These are phyloP conservation scores for Citrullus mucosospermus DNA, from an alignment of 306 rosid genomes.

Conservation along the genomic window DNA sequence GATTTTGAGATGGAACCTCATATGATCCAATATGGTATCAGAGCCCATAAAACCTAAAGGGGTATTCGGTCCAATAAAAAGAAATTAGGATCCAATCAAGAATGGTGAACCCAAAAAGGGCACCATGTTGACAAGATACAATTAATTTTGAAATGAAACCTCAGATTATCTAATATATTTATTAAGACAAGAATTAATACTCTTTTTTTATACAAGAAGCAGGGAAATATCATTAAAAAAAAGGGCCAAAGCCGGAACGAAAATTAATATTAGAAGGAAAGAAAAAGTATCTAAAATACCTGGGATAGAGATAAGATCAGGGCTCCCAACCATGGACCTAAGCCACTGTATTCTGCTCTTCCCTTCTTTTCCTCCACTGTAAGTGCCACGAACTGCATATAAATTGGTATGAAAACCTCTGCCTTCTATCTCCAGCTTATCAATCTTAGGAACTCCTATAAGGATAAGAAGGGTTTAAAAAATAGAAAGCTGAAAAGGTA, in stretches of 20 bases:
- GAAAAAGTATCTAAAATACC: constrained; percentile 36
- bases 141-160: too few relatives aligned
- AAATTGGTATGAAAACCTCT: constrained; percentile 96
- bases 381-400: constrained; percentile 79
- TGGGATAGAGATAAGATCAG: constrained; percentile 91
- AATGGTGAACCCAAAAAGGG: too few relatives aligned
- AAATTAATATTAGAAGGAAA: constrained; percentile 1
- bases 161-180: too few relatives aligned
- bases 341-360: constrained; percentile 96
- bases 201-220: not conserved
- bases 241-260: not conserved
- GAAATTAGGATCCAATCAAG: too few relatives aligned
- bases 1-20: too few relatives aligned
- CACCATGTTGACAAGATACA: too few relatives aligned
- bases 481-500: not conserved
- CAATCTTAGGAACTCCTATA: constrained; percentile 79
- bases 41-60: too few relatives aligned
- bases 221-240: not conserved
- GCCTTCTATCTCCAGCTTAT: constrained; percentile 94
- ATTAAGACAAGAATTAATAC: not conserved
- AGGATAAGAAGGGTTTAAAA: not conserved
- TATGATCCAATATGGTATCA: too few relatives aligned
- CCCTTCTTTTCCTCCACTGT: constrained; percentile 98
- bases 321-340: constrained; percentile 99
- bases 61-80: too few relatives aligned